Base-by-base conservation (phyloP, 768 basidiomycete species). In the Asterophora parasitica region DNA sequence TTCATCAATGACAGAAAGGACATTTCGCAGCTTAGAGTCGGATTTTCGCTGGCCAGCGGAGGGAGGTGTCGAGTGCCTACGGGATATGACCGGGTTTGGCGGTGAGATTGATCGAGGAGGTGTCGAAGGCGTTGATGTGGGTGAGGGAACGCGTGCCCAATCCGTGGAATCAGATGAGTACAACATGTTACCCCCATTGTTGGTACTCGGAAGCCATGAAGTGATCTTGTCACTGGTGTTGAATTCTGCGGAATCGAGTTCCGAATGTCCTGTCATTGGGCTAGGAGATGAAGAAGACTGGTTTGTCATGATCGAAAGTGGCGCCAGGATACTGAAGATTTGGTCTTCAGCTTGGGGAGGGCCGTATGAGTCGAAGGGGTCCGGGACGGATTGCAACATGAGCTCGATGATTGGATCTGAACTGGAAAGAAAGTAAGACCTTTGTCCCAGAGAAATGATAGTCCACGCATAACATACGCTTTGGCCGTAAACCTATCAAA, bases 351-450 rank as follows among this genome's bases (percentile, higher is more conserved):
- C 75, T 57, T 86, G 88, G 2, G 87, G 85, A 16, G 88, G 88
- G 4, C 90, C 91, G 58, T 95, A 95, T 0, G 90, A 79, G 54
- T 95, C 92, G 53, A 95, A 95, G 27, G 93, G 90, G 63, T 96
- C 93, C 15, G 92, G 92, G 39, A 94, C 77, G 7, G 86, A 79
- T 65, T 91, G 85, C 2, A 97, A 72, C 82, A 97, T 87, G 1
- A 87, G 87, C 61, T 97, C 92, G 46, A 97, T 81, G 34, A 90
- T 75, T 23, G 91, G 88, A 65, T 97, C 93, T 51, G 88, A 89
- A 43, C 85, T 86, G 59, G 52, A 58, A 44, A 50, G 42, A 44
- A 38, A 30, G 36, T 44, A 27, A 41, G 30, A 13, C 38, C 48
- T 38, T 32, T 9, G 45, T 42, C 19, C 36, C 30, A 31, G 15